Conservation (phyloP, 768 basidiomycete species). For the Pisolithus sp. region DNA sequence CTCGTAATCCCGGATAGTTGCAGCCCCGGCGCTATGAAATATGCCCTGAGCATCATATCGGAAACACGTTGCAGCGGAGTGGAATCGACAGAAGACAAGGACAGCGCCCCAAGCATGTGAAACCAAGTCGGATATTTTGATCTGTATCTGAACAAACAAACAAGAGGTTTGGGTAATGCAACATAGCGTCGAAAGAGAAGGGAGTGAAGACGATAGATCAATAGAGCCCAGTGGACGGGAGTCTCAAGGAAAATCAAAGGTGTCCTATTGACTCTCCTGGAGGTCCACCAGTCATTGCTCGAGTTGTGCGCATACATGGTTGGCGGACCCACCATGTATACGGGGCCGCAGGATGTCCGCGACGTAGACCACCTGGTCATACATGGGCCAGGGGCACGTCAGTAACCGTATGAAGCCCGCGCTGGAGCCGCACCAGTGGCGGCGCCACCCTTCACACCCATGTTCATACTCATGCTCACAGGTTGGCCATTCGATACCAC, state of each 20-base stretch:
- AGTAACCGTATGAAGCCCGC: conserved; percentile 38
- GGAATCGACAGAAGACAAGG: no score
- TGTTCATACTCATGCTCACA: conserved; percentile 38
- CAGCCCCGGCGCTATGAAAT: no score
- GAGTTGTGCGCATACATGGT: neutral
- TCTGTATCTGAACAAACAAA: neutral
- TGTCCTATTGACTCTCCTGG: neutral
- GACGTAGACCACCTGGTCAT: neutral
- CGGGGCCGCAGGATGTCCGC: neutral
- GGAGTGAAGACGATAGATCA: neutral
- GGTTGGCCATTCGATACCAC: conserved; percentile 29
- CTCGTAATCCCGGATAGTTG: no score
- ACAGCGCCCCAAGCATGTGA: no score
- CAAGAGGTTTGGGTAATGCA: neutral
- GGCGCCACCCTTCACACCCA: conserved; percentile 32
- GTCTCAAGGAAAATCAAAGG: neutral
- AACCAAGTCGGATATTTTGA: no score
- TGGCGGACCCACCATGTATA: neutral
- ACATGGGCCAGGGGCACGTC: conserved; percentile 3
- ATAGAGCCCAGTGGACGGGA: neutral
- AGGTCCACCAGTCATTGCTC: neutral
- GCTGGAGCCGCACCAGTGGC: conserved; percentile 24
- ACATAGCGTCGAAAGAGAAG: neutral
- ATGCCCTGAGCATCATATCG: no score
- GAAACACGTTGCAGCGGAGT: no score